Evolutionary conservation across 2,329 filamentous ascomycete species (phyloP).

Genomic region (Aspergillus luchuensis): DNA sequence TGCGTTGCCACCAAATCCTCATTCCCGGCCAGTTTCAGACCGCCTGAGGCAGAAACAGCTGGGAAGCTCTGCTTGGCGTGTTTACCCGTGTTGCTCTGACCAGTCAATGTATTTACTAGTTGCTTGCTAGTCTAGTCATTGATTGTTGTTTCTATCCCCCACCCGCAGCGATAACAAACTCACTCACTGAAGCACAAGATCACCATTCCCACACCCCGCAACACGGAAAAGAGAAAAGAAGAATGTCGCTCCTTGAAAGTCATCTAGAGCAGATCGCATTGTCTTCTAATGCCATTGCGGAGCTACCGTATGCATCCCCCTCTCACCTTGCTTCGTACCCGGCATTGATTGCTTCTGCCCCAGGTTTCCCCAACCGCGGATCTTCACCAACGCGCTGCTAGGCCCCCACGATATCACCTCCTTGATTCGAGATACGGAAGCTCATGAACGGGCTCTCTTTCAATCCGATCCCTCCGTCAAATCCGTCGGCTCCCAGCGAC

Average conservation of each 20-base stretch:
- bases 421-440: slow-evolving; percentile 90
- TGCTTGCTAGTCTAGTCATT: background rate
- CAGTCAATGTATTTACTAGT: no score
- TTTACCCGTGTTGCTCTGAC: background rate
- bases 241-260: slow-evolving; percentile 68
- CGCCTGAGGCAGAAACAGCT: slow-evolving; percentile 16
- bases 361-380: slow-evolving; percentile 87
- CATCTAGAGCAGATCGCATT: slow-evolving; percentile 77
- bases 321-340: background rate
- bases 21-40: background rate
- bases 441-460: slow-evolving; percentile 92
- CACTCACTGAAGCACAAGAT: background rate
- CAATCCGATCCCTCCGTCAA: slow-evolving; percentile 74
- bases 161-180: background rate
- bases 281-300: slow-evolving; percentile 74
- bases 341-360: background rate
- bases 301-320: slow-evolving; percentile 63
- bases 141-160: background rate
- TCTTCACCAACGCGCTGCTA: slow-evolving; percentile 92
- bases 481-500: slow-evolving; percentile 49
- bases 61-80: slow-evolving; percentile 7
- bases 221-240: slow-evolving; percentile 23
- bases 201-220: background rate
- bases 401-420: slow-evolving; percentile 88
- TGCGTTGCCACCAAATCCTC: slow-evolving; percentile 7